These are phyloP conservation scores for Kregervanrija pseudodelftensis DNA, from an alignment of 805 yeast species.

Conservation along the genomic window DNA sequence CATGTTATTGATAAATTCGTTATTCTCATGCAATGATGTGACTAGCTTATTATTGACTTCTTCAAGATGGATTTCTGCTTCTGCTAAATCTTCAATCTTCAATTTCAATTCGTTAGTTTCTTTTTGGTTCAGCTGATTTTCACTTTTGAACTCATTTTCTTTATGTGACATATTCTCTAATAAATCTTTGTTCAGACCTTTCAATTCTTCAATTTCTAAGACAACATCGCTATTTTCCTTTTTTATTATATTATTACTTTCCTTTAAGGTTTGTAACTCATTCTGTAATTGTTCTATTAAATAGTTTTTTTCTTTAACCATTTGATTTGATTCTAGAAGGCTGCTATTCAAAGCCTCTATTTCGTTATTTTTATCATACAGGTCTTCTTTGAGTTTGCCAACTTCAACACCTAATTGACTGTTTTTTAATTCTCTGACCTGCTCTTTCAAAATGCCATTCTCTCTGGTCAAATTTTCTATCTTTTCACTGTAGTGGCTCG, in stretches of 20 bases:
- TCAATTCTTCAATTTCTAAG: constrained; percentile 15
- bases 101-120: constrained; percentile 42
- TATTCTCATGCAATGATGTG: constrained; percentile 18
- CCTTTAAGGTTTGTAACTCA: constrained; percentile 4
- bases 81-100: constrained; percentile 45
- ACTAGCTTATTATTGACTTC: constrained; percentile 34
- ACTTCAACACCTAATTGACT: constrained; percentile 10
- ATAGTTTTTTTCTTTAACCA: constrained; percentile 1
- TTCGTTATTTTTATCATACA: constrained; percentile 2
- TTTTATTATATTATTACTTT: constrained; percentile 17
- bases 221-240: constrained; percentile 10
- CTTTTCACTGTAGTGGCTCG: constrained; percentile 22
- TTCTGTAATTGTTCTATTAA: constrained; percentile 5
- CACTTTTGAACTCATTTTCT: constrained; percentile 51
- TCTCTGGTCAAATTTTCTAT: constrained; percentile 16
- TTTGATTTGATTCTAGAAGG: constrained; percentile 5
- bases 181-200: constrained; percentile 50
- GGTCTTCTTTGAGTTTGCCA: constrained; percentile 6
- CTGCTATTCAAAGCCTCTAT: constrained; percentile 13
- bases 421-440: constrained; percentile 10
- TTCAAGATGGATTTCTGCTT: constrained; percentile 34
- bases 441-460: constrained; percentile 15
- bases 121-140: constrained; percentile 40
- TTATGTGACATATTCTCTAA: constrained; percentile 61
- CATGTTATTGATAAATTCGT: constrained; percentile 16